These are phyloP conservation scores for Tulasnella sp. DNA, from an alignment of 768 basidiomycete genomes.

Conservation along the genomic window DNA sequence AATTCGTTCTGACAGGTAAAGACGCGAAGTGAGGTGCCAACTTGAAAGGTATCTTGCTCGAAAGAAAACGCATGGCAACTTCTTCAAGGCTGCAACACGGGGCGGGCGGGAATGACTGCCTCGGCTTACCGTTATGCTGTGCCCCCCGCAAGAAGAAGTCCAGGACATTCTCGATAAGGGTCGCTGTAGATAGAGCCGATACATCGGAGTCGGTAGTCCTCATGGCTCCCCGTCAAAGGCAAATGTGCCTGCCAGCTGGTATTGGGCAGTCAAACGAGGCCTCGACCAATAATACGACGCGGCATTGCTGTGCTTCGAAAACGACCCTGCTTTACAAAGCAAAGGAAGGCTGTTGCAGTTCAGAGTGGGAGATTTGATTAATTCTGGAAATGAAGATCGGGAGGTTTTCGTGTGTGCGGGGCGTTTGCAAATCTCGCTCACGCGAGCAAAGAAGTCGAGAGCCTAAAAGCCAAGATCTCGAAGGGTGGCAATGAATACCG, in stretches of 20 bases:
- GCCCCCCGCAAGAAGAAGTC: background rate
- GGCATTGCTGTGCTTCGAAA: background rate
- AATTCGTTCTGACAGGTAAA: background rate
- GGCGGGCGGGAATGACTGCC: background rate
- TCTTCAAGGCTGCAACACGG: background rate
- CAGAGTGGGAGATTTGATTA: background rate
- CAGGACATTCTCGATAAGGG: background rate
- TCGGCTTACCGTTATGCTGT: background rate
- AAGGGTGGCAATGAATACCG: background rate
- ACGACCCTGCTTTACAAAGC: background rate
- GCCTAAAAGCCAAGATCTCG: background rate
- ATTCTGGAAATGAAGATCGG: background rate
- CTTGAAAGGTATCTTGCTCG: background rate
- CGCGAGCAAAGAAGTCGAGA: background rate
- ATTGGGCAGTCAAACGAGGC: background rate
- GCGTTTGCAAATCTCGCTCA: background rate
- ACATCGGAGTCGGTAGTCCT: background rate
- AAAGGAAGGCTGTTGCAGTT: background rate
- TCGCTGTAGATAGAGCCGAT: background rate
- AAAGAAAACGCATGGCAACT: background rate
- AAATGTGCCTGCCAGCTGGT: background rate
- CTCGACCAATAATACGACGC: background rate
- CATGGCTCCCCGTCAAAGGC: background rate
- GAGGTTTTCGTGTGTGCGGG: background rate
- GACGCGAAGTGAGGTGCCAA: background rate